Percentiles rank a stretch among this genome's conserved stretches.
Conservation (phyloP, 257 asterid genomes). For the Plantago elongata region DNA sequence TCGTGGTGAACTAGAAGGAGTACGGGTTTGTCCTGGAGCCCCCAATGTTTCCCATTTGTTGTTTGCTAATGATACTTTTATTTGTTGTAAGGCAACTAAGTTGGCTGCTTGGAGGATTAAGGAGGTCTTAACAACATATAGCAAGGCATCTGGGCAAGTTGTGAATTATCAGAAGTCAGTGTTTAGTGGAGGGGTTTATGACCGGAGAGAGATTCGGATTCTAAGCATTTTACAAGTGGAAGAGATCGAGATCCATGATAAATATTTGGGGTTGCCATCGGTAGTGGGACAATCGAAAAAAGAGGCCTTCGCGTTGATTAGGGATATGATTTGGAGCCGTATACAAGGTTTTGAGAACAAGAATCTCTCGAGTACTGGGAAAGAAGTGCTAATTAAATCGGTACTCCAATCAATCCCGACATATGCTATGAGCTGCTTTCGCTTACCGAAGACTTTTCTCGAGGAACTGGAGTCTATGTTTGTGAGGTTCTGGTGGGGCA, state of each 20-base stretch:
- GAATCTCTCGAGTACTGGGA: not conserved
- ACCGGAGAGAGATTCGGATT: too few species aligned
- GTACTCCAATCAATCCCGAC: not conserved
- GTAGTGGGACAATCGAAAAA: not conserved
- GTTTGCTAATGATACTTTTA: too few species aligned
- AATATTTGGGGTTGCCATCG: not conserved
- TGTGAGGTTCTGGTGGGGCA: not conserved
- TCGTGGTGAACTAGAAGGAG: too few species aligned
- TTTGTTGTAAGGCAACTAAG: too few species aligned
- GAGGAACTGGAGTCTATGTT: not conserved
- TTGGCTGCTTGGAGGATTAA: too few species aligned
- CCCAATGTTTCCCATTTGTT: too few species aligned
- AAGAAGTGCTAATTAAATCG: slow-evolving; percentile 3
- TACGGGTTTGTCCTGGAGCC: too few species aligned
- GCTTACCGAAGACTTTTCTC: not conserved
- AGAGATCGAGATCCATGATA: not conserved
- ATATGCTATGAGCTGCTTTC: not conserved
- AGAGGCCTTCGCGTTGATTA: not conserved
- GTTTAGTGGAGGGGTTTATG: too few species aligned
- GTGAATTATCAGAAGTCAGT: too few species aligned
- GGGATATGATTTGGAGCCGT: not conserved
- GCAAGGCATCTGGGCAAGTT: too few species aligned
- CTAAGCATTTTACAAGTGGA: not conserved
- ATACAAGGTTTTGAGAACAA: not conserved
- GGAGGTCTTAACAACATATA: too few species aligned